Percentiles rank a stretch among this genome's conserved stretches.
Evolutionary conservation across 805 yeast genomes (phyloP).

Genomic region (Teunomyces cretensis): DNA sequence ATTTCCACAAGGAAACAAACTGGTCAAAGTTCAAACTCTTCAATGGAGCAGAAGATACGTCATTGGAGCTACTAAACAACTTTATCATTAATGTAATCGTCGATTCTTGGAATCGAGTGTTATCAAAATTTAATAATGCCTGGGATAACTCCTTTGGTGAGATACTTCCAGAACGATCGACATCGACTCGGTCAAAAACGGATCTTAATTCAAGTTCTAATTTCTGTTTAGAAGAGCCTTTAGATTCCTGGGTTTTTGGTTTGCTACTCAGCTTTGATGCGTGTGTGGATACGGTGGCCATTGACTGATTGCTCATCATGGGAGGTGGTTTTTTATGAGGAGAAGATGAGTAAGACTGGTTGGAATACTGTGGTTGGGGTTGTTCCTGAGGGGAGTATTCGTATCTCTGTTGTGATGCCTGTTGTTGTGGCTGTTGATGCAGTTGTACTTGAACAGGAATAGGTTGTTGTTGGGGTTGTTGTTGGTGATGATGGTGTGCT

Average conservation of each 20-base stretch:
- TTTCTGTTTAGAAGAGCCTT: conserved; percentile 35
- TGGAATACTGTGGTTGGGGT: conserved; percentile 5
- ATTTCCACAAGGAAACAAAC: conserved; percentile 68
- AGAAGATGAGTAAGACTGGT: conserved; percentile 5
- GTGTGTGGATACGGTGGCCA: not conserved
- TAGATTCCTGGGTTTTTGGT: conserved; percentile 6
- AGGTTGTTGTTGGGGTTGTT: conserved; percentile 12
- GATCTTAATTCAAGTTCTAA: conserved; percentile 49
- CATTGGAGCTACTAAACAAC: conserved; percentile 47
- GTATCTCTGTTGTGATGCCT: conserved; percentile 11
- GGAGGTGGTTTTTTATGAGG: conserved; percentile 22
- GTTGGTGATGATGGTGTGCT: conserved; percentile 17
- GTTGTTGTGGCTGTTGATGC: conserved; percentile 7
- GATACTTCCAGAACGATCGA: conserved; percentile 52
- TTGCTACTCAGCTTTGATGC: not conserved
- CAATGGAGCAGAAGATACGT: conserved; percentile 18
- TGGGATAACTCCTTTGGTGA: conserved; percentile 56
- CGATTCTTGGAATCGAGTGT: conserved; percentile 57
- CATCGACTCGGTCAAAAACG: conserved; percentile 56
- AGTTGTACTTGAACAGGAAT: conserved; percentile 10
- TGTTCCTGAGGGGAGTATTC: conserved; percentile 12
- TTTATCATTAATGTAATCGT: conserved; percentile 64
- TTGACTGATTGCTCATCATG: conserved; percentile 1
- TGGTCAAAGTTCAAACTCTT: conserved; percentile 50
- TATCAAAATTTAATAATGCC: conserved; percentile 64